phyloP scores from a whole-genome alignment of 495 filamentous ascomycete genomes.

The Hyphodiscus hymeniophilus region DNA sequence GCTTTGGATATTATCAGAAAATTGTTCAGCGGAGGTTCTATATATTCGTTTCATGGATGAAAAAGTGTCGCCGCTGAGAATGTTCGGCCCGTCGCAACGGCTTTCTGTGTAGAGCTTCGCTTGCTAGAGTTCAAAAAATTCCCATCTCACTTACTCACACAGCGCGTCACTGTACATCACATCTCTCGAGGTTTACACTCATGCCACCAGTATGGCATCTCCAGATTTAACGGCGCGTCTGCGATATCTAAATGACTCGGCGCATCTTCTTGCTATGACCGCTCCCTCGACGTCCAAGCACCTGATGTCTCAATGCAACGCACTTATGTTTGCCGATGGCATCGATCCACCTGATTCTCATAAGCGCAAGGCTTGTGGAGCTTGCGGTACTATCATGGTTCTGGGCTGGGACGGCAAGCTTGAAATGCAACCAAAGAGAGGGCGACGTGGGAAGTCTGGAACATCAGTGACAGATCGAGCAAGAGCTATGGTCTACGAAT shows the following conservation, averaged over 20 bases:
- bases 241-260: slow-evolving; percentile 36
- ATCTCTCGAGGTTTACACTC: neutral
- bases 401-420: slow-evolving; percentile 29
- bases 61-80: too few species aligned
- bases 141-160: neutral
- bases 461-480: neutral
- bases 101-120: slow-evolving; percentile 1
- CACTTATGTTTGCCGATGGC: slow-evolving; percentile 34
- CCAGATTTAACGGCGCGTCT: slow-evolving; percentile 21
- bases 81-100: too few species aligned
- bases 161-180: slow-evolving; percentile 3
- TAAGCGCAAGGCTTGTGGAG: slow-evolving; percentile 37
- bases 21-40: too few species aligned
- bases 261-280: slow-evolving; percentile 36
- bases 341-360: slow-evolving; percentile 33
- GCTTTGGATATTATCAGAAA: too few species aligned
- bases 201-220: slow-evolving; percentile 10
- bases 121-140: neutral
- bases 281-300: slow-evolving; percentile 41
- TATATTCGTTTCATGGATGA: too few species aligned
- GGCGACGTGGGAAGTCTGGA: neutral
- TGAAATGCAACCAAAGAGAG: slow-evolving; percentile 23
- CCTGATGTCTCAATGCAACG: slow-evolving; percentile 36
- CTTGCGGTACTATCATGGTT: slow-evolving; percentile 45
- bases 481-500: slow-evolving; percentile 28